Evolutionary conservation across 768 basidiomycete species (phyloP).

Genomic region (Auricularia sp.): DNA sequence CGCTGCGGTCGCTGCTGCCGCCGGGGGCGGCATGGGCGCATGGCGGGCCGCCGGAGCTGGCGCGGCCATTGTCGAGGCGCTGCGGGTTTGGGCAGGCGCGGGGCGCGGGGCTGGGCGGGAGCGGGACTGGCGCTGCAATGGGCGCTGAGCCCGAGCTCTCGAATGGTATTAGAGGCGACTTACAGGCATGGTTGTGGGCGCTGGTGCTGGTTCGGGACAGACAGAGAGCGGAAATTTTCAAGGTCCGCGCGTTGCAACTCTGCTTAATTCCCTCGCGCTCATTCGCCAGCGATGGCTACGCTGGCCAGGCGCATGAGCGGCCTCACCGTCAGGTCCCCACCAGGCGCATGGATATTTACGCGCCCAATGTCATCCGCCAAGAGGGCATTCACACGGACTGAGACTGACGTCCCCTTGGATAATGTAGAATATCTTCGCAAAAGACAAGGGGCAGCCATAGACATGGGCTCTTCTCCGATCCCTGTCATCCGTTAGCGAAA

Average conservation of each 20-base stretch:
- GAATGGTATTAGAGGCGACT: not conserved
- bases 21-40: constrained; percentile 23
- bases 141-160: not conserved
- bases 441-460: too few relatives aligned
- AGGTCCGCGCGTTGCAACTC: constrained; percentile 3
- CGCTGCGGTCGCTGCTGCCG: constrained; percentile 22
- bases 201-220: not conserved
- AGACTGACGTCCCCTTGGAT: too few relatives aligned
- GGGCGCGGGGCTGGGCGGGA: constrained; percentile 50
- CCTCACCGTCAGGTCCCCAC: constrained; percentile 11
- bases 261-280: not conserved
- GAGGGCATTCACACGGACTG: too few relatives aligned
- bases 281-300: not conserved
- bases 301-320: constrained; percentile 18
- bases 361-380: too few relatives aligned
- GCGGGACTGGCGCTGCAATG: constrained; percentile 64
- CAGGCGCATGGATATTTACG: too few relatives aligned
- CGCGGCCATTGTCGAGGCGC: constrained; percentile 32
- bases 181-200: not conserved
- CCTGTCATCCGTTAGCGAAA: too few relatives aligned
- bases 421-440: too few relatives aligned
- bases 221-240: constrained; percentile 2
- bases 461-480: too few relatives aligned
- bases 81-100: constrained; percentile 33
- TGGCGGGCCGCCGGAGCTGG: constrained; percentile 37